Evolutionary conservation across 257 asterid species (phyloP).

Genomic region (Apocynum venetum): DNA sequence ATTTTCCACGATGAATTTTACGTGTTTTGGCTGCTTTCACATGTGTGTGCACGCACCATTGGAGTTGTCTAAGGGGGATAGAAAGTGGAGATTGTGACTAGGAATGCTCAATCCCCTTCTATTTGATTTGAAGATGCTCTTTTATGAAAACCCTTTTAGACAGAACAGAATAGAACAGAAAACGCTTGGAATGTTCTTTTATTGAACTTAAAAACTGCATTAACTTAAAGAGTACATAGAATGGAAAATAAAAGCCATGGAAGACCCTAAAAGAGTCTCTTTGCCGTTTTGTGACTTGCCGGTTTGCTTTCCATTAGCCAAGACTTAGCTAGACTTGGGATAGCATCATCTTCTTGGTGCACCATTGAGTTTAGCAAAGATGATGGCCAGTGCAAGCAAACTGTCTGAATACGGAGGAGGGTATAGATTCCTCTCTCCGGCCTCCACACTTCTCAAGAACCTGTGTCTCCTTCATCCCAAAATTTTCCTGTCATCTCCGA

Average conservation of each 20-base stretch:
- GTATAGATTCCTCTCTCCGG: slow-evolving; percentile 11
- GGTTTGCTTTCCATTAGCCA: slow-evolving; percentile 29
- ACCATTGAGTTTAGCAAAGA: slow-evolving; percentile 6
- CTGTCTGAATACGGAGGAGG: slow-evolving; percentile 18
- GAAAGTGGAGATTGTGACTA: too few relatives aligned
- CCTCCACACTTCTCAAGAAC: slow-evolving; percentile 23
- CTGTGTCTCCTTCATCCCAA: slow-evolving; percentile 34
- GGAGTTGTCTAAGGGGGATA: too few relatives aligned
- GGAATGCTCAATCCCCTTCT: too few relatives aligned
- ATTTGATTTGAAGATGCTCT: background rate
- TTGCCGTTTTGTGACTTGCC: slow-evolving; percentile 73
- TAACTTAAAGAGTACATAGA: slow-evolving; percentile 2
- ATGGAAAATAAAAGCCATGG: slow-evolving; percentile 31
- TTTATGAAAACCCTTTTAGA: too few relatives aligned
- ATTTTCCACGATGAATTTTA: too few relatives aligned
- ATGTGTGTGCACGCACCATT: background rate
- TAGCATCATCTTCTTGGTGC: background rate
- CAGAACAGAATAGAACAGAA: background rate
- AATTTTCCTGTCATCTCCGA: slow-evolving; percentile 20
- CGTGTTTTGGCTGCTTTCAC: background rate
- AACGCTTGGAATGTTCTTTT: background rate
- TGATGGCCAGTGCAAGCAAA: slow-evolving; percentile 25
- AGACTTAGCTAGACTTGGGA: slow-evolving; percentile 4
- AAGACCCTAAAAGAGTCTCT: slow-evolving; percentile 46
- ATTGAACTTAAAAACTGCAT: slow-evolving; percentile 9